Base-by-base conservation (phyloP, 306 rosid species). In the Prunus mira region DNA sequence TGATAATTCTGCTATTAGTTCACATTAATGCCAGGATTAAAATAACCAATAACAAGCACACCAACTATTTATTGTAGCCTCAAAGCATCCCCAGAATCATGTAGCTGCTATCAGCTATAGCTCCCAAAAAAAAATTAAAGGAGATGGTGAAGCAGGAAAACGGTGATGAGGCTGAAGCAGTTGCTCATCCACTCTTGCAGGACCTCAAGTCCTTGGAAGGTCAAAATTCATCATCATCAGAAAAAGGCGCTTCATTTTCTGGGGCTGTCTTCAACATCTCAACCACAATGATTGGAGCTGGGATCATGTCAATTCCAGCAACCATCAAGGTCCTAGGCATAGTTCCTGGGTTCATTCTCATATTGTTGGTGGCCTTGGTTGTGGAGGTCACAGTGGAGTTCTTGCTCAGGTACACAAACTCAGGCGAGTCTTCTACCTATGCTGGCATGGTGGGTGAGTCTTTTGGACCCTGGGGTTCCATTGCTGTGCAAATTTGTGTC, bases 251-350 rank as follows among this genome's bases (percentile, higher is more conserved):
- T 9, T 74, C 83, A 9, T 80, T 74, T 24, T 13, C 71, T 30
- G 79, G 83, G 30, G 91, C 93, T 12, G 83, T 87, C 25, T 85
- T 89, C 87, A 89, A 89, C 83, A 61, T 89, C 50, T 78, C 90
- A 12, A 89, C 91, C 13, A 84, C 90, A 76, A 87, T 87, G 86
- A 55, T 89, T 1, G 91, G 93, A 0, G 91, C 93, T 61, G 90
- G 93, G 65, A 89, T 87, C 69, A 87, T 89, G 91, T 84, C 93
- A 1, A 66, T 89, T 62, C 93, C 93, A 70, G 93, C 91, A 3
- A 80, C 91, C 1, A 82, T 84, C 70, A 89, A 89, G 82, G 89
- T 89, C 15, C 62, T 89, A 1, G 91, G 93, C 1, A 64, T 87
- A 73, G 54, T 87, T 46, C 93, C 88, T 1, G 93, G 88, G 12